Conservation (phyloP, 768 basidiomycete genomes). For the Leccinum olivaceopallidum region DNA sequence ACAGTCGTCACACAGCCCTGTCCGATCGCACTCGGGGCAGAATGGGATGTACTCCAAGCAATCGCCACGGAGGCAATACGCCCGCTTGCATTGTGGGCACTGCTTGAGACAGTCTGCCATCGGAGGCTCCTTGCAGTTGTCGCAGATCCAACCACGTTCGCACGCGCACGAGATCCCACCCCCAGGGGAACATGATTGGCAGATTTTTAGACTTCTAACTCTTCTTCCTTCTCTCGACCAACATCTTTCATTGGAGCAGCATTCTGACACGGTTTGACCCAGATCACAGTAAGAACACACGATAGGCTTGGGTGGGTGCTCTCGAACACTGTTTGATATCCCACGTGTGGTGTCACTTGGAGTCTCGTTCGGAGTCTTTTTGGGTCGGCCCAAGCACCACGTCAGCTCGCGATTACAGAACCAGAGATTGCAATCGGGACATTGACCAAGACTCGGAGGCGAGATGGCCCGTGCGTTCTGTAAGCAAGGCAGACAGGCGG, state of each 20-base stretch:
- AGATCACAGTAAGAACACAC: conserved; percentile 14
- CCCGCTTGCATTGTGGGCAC: too few relatives aligned
- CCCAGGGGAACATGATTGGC: too few relatives aligned
- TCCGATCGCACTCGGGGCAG: too few relatives aligned
- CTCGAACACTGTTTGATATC: conserved; percentile 5
- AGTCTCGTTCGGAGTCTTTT: background rate
- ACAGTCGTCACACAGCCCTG: too few relatives aligned
- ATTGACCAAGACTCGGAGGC: conserved; percentile 14
- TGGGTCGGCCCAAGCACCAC: conserved; percentile 28
- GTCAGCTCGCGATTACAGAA: conserved; percentile 19
- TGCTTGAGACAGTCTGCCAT: too few relatives aligned
- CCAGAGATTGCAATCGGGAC: conserved; percentile 26
- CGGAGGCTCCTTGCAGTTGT: too few relatives aligned
- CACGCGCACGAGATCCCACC: too few relatives aligned
- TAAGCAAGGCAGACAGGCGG: conserved; percentile 14
- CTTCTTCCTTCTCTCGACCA: conserved; percentile 15
- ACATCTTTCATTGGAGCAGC: conserved; percentile 12
- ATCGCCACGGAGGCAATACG: too few relatives aligned
- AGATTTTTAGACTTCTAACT: too few relatives aligned
- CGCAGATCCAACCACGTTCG: too few relatives aligned
- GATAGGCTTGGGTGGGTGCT: conserved; percentile 17
- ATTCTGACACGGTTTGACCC: conserved; percentile 1
- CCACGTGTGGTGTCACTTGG: background rate
- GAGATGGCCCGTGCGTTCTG: conserved; percentile 1
- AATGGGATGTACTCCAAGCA: too few relatives aligned